Conservation (phyloP, 1,284 basidiomycete species). For the Ceraceosorus guamensis region DNA sequence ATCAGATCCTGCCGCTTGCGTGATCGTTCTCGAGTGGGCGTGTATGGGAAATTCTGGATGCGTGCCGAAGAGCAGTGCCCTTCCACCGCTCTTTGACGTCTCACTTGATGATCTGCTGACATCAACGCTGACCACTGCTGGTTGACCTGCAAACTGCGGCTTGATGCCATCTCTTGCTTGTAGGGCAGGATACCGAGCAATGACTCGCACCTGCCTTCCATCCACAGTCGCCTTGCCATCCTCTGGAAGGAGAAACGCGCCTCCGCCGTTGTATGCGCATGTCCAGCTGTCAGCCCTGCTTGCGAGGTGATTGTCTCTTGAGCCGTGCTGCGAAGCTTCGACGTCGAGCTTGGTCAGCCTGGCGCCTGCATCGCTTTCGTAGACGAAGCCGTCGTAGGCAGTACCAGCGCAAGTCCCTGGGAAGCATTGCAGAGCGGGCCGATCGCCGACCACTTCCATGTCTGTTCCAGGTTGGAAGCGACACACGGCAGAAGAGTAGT, state of each 20-base stretch:
- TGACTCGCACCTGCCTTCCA: slow-evolving; percentile 50
- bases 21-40: too few species aligned
- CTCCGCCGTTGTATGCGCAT: slow-evolving; percentile 57
- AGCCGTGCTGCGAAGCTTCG: not conserved
- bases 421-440: slow-evolving; percentile 57
- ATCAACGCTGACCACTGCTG: slow-evolving; percentile 56
- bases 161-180: not conserved
- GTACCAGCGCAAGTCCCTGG: slow-evolving; percentile 56
- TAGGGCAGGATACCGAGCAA: slow-evolving; percentile 50
- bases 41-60: slow-evolving; percentile 57
- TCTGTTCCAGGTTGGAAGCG: slow-evolving; percentile 53
- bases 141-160: slow-evolving; percentile 18
- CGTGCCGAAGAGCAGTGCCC: slow-evolving; percentile 59
- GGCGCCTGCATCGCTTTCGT: slow-evolving; percentile 53
- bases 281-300: slow-evolving; percentile 9
- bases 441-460: slow-evolving; percentile 53
- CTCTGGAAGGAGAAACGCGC: slow-evolving; percentile 52
- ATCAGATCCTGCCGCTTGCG: too few species aligned
- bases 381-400: slow-evolving; percentile 57
- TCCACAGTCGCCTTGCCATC: slow-evolving; percentile 22
- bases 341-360: slow-evolving; percentile 42
- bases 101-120: slow-evolving; percentile 48
- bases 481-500: slow-evolving; percentile 53
- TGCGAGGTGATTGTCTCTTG: not conserved
- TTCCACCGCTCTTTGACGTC: slow-evolving; percentile 50